Evolutionary conservation across 1,139 yeast genomes (phyloP).

Genomic region (Taphrina flavorubra): DNA sequence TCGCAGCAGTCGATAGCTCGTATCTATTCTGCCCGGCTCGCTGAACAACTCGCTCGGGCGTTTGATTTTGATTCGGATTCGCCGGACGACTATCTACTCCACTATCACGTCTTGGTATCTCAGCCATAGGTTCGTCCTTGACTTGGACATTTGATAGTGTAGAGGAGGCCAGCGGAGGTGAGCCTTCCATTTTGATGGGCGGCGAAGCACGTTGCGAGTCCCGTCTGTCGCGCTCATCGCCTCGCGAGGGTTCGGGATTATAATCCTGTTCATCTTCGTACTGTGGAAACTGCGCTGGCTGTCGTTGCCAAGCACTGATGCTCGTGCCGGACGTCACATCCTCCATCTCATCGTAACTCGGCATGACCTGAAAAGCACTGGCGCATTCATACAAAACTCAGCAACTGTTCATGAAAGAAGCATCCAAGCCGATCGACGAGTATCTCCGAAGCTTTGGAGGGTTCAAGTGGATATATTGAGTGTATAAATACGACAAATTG

Average conservation of each 20-base stretch:
- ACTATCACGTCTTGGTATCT: neutral
- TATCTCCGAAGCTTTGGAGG: too few relatives aligned
- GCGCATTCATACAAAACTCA: neutral
- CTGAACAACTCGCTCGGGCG: neutral
- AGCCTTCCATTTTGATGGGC: neutral
- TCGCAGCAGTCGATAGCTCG: neutral
- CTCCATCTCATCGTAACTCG: neutral
- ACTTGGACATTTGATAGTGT: neutral
- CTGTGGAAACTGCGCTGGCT: neutral
- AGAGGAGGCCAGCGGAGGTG: neutral
- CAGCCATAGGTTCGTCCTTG: too few relatives aligned
- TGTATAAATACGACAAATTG: too few relatives aligned
- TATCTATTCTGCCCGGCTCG: neutral
- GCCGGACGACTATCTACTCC: neutral
- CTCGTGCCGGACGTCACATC: neutral
- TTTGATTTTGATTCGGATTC: neutral
- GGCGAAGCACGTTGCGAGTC: neutral
- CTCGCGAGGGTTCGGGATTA: neutral
- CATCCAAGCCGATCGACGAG: too few relatives aligned
- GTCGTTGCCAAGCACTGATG: constrained; percentile 7
- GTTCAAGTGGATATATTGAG: too few relatives aligned
- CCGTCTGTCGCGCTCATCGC: neutral
- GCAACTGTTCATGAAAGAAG: too few relatives aligned
- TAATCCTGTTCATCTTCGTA: neutral
- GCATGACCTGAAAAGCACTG: neutral